Percentiles rank a stretch among this genome's conserved stretches.
Evolutionary conservation across 768 basidiomycete genomes (phyloP).

Genomic region (Phlebiopsis flavidoalba): DNA sequence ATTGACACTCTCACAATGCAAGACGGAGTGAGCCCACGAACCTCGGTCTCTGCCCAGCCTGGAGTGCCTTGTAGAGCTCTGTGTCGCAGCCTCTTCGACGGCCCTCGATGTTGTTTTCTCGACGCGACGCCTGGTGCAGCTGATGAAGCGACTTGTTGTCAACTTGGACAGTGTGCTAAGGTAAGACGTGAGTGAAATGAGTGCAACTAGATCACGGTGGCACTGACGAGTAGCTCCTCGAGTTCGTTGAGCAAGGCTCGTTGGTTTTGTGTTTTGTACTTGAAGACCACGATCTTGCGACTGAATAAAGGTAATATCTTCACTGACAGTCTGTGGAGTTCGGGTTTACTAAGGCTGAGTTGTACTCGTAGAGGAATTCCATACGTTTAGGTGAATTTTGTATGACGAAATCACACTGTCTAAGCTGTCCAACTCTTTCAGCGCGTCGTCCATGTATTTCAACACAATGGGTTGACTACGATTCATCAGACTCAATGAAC

Average conservation of each 20-base stretch:
- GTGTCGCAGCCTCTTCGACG: slow-evolving; percentile 80
- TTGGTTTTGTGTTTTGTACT: slow-evolving; percentile 96
- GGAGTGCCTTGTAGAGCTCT: slow-evolving; percentile 94
- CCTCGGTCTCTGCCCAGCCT: slow-evolving; percentile 87
- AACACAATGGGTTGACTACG: slow-evolving; percentile 80
- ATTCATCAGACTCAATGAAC: slow-evolving; percentile 94
- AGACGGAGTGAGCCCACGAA: slow-evolving; percentile 24
- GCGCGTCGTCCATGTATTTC: slow-evolving; percentile 84
- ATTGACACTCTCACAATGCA: not conserved
- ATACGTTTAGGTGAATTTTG: slow-evolving; percentile 92
- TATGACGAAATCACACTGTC: slow-evolving; percentile 88
- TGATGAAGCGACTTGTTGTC: slow-evolving; percentile 66
- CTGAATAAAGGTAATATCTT: slow-evolving; percentile 95
- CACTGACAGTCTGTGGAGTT: slow-evolving; percentile 70
- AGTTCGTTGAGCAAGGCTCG: slow-evolving; percentile 78
- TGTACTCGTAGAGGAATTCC: slow-evolving; percentile 22
- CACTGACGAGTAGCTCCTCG: slow-evolving; percentile 72
- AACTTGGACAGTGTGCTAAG: slow-evolving; percentile 93
- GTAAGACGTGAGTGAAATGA: not conserved
- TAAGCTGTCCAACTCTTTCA: slow-evolving; percentile 85
- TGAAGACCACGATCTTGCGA: slow-evolving; percentile 95
- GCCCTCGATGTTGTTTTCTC: slow-evolving; percentile 77
- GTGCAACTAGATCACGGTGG: not conserved
- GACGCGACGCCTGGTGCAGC: slow-evolving; percentile 87
- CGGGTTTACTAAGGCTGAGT: slow-evolving; percentile 8